These are phyloP conservation scores for Pseudofabraea citricarpa DNA, from an alignment of 2,329 filamentous ascomycete genomes.

Conservation along the genomic window DNA sequence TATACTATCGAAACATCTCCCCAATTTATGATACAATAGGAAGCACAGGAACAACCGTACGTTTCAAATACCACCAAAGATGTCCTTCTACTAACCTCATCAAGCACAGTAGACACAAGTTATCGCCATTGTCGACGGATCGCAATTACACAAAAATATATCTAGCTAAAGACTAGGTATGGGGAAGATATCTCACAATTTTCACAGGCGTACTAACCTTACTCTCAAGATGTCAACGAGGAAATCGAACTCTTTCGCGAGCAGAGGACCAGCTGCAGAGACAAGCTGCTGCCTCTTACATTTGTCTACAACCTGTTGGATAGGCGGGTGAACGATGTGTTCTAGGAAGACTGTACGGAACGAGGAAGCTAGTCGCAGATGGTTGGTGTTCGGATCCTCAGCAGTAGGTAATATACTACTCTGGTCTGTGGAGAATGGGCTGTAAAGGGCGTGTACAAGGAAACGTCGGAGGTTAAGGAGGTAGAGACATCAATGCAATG, in stretches of 20 bases:
- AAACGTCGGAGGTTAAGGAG: neutral
- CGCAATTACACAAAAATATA: neutral
- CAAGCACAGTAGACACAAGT: neutral
- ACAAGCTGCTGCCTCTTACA: neutral
- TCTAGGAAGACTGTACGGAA: neutral
- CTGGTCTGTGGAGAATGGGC: neutral
- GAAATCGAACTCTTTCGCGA: neutral
- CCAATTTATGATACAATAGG: neutral
- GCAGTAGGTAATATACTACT: neutral
- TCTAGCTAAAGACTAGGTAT: slow-evolving; percentile 1
- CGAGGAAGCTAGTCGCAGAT: slow-evolving; percentile 1
- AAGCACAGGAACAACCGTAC: slow-evolving; percentile 1
- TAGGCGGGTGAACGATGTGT: neutral
- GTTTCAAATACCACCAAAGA: neutral
- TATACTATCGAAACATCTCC: slow-evolving; percentile 1
- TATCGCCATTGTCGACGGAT: slow-evolving; percentile 1
- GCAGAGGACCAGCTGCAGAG: neutral
- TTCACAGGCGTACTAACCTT: neutral
- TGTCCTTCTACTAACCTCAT: neutral
- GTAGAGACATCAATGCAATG: neutral
- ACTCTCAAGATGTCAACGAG: slow-evolving; percentile 1
- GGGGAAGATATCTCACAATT: neutral
- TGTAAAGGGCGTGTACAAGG: neutral
- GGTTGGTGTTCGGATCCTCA: neutral
- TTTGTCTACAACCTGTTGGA: neutral